These are phyloP conservation scores for Fusarium sp. DNA, from an alignment of 2,329 filamentous ascomycete species.

Conservation along the genomic window DNA sequence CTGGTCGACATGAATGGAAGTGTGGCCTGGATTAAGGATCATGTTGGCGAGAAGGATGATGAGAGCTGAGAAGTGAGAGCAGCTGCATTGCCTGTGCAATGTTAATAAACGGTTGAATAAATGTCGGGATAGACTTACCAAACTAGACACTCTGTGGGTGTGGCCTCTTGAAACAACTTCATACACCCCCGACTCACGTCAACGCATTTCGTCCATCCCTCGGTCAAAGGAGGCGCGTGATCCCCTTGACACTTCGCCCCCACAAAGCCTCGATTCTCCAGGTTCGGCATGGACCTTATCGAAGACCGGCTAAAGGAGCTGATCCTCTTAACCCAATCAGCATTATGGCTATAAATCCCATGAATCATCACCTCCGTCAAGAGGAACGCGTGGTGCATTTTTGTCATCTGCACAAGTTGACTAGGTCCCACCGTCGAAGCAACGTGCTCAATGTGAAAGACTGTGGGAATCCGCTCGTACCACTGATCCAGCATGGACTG, in stretches of 20 bases:
- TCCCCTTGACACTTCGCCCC: slow-evolving; percentile 1
- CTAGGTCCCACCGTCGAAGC: slow-evolving; percentile 48
- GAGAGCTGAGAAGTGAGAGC: slow-evolving; percentile 53
- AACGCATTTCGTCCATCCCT: slow-evolving; percentile 54
- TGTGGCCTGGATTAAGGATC: slow-evolving; percentile 49
- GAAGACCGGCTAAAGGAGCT: slow-evolving; percentile 47
- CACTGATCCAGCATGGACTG: slow-evolving; percentile 56
- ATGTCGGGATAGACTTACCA: slow-evolving; percentile 43
- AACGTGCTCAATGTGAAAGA: slow-evolving; percentile 55
- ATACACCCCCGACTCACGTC: slow-evolving; percentile 55
- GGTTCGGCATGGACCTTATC: slow-evolving; percentile 40
- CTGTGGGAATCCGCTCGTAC: slow-evolving; percentile 53
- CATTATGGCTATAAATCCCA: slow-evolving; percentile 57
- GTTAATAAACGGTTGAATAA: background rate
- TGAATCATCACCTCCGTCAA: slow-evolving; percentile 56
- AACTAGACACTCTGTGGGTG: slow-evolving; percentile 52
- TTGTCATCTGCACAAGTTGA: slow-evolving; percentile 55
- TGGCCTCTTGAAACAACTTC: slow-evolving; percentile 50
- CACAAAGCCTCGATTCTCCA: slow-evolving; percentile 14
- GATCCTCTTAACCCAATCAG: slow-evolving; percentile 56
- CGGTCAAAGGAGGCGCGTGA: slow-evolving; percentile 42
- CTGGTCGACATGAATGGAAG: slow-evolving; percentile 48
- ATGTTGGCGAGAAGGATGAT: slow-evolving; percentile 55
- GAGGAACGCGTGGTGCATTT: slow-evolving; percentile 57
- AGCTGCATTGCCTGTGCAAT: slow-evolving; percentile 47